These are phyloP conservation scores for Thielaviopsis populi DNA, from an alignment of 2,329 filamentous ascomycete genomes.

Conservation along the genomic window DNA sequence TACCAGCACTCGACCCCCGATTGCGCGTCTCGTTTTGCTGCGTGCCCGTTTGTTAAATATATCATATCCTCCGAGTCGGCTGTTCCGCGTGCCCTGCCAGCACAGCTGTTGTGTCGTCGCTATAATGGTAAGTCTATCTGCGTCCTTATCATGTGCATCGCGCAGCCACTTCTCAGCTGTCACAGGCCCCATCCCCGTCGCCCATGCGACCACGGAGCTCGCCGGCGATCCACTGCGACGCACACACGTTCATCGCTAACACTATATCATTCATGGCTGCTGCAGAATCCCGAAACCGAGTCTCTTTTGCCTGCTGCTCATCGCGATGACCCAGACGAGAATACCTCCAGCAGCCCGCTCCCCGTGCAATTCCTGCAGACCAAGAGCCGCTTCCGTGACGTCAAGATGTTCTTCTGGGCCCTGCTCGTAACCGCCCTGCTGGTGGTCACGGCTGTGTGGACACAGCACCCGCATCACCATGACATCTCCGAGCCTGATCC, in stretches of 20 bases:
- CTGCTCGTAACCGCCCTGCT: conserved; percentile 63
- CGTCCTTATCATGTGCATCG: neutral
- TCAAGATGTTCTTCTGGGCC: conserved; percentile 69
- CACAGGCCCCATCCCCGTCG: neutral
- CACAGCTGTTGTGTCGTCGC: neutral
- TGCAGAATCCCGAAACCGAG: conserved; percentile 9
- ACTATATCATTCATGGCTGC: neutral
- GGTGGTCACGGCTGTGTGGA: conserved; percentile 61
- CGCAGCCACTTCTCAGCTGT: neutral
- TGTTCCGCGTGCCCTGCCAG: neutral
- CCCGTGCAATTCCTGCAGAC: conserved; percentile 16
- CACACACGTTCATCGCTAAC: neutral
- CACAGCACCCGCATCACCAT: conserved; percentile 60
- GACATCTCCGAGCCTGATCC: conserved; percentile 20
- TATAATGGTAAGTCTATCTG: conserved; percentile 14
- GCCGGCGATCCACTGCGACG: neutral
- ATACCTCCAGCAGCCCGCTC: conserved; percentile 20
- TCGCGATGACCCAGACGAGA: conserved; percentile 23
- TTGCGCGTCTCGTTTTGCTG: neutral
- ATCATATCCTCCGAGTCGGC: neutral
- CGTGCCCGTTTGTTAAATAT: neutral
- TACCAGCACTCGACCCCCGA: neutral
- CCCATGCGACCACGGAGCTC: neutral
- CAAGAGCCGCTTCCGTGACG: conserved; percentile 44
- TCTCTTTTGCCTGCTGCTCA: conserved; percentile 24